Base-by-base conservation (phyloP, 306 rosid genomes). In the Sesbania bispinosa region DNA sequence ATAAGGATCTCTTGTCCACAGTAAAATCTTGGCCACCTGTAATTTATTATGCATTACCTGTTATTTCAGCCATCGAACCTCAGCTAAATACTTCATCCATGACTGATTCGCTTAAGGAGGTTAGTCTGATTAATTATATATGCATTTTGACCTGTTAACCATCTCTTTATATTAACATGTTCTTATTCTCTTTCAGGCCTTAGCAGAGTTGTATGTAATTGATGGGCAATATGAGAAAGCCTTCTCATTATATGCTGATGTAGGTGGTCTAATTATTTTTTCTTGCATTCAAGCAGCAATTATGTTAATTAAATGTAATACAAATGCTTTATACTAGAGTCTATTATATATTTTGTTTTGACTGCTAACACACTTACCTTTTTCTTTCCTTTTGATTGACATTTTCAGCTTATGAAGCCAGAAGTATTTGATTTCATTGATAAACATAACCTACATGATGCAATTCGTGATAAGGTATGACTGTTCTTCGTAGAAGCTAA, bases 51-150 rank as follows among this genome's bases (percentile, higher is more conserved):
- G 85, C 82, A 14, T 74, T 88, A 78, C 93, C 99, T 67, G 91
- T 94, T 69, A 89, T 91, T 81, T 86, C 96, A 42, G 96, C 99
- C 61, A 88, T 94, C 62, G 99, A 94, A 86, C 99, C 96, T 47
- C 99, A 94, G 80, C 84, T 86, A 46, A 89, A 83, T 82, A 83
- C 97, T 73, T 86, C 96, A 0, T 89, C 97, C 64, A 77, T 87
- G 90, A 91, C 96, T 18, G 88, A 91, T 81, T 80, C 79, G 5
- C 96, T 94, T 73, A 89, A 89, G 89, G 97, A 94, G 88, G 99
- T 91, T 59, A 57, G 77, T 70, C 51, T 68, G 62, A 30, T 69
- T 15, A 35, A 41, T 79, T 69, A 30, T 42, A 16, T 19, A 62
- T 33, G 15, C 73, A 36, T 41, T 58, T 77, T 75, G 36, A 54